Evolutionary conservation across 1,139 yeast genomes (phyloP).

Genomic region (Debaryomyces singareniensis): DNA sequence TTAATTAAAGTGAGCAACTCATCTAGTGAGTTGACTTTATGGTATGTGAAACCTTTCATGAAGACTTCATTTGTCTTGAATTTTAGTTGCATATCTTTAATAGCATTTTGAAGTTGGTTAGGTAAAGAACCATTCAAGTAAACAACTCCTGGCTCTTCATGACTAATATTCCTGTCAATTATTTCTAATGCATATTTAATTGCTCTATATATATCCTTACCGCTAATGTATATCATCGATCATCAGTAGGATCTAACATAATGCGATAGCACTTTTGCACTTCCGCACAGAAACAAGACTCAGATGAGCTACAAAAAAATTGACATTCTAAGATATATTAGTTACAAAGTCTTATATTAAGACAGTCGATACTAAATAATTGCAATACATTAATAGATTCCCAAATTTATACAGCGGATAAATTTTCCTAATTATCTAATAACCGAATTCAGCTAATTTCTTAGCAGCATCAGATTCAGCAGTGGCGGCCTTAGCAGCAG

Average conservation of each 20-base stretch:
- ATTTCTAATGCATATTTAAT: conserved; percentile 7
- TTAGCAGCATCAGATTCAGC: conserved; percentile 70
- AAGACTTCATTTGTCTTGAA: conserved; percentile 6
- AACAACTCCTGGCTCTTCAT: conserved; percentile 4
- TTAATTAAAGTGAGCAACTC: conserved; percentile 5
- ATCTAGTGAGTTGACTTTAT: conserved; percentile 7
- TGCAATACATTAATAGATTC: conserved; percentile 1
- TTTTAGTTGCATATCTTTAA: conserved; percentile 6
- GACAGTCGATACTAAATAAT: too few species aligned
- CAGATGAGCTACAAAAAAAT: too few species aligned
- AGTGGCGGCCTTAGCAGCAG: conserved; percentile 76
- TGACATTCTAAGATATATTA: too few species aligned
- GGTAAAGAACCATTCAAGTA: conserved; percentile 15
- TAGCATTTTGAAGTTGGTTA: conserved; percentile 8
- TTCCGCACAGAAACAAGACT: too few species aligned
- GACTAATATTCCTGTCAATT: conserved; percentile 3
- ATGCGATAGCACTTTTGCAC: background rate
- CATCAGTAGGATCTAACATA: background rate
- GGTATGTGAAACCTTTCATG: conserved; percentile 12
- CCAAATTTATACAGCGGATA: conserved; percentile 1
- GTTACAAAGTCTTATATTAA: background rate
- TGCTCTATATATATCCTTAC: conserved; percentile 4
- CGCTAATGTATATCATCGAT: conserved; percentile 6
- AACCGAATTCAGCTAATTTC: conserved; percentile 76
- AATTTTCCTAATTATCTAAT: conserved; percentile 17